Percentiles rank a stretch among this genome's conserved stretches.
phyloP scores from a whole-genome alignment of 2,329 filamentous ascomycete genomes.

The Aureobasidium vineae region DNA sequence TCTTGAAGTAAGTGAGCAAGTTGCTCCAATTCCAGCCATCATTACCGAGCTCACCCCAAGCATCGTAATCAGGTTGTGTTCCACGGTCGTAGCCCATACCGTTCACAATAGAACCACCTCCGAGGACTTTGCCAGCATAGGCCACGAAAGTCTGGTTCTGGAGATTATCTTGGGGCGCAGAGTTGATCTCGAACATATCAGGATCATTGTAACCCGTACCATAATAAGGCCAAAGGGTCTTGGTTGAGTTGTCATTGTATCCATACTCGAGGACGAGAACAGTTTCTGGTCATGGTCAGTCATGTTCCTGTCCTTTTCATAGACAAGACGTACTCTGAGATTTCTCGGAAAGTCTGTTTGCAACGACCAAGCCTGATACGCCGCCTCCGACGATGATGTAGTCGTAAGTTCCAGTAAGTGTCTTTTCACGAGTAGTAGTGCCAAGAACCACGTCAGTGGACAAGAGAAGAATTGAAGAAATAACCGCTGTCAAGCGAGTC shows the following conservation, averaged over 20 bases:
- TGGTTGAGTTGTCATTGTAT: slow-evolving; percentile 26
- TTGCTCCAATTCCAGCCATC: slow-evolving; percentile 18
- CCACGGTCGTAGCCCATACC: slow-evolving; percentile 27
- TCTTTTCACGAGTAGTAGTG: slow-evolving; percentile 8
- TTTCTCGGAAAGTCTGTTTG: slow-evolving; percentile 37
- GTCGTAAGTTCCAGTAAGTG: slow-evolving; percentile 34
- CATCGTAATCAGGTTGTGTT: slow-evolving; percentile 19
- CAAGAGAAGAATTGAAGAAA: neutral
- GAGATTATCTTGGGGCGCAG: neutral
- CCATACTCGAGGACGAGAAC: slow-evolving; percentile 29
- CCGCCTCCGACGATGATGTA: slow-evolving; percentile 45
- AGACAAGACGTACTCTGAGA: slow-evolving; percentile 28
- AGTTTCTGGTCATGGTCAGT: slow-evolving; percentile 25
- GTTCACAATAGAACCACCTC: slow-evolving; percentile 21
- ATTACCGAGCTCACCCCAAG: slow-evolving; percentile 21
- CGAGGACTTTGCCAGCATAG: slow-evolving; percentile 7
- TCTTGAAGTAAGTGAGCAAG: slow-evolving; percentile 31
- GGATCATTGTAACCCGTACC: slow-evolving; percentile 25
- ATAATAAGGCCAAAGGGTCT: slow-evolving; percentile 26
- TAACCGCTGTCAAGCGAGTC: slow-evolving; percentile 1
- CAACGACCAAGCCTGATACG: slow-evolving; percentile 41
- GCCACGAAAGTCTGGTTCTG: slow-evolving; percentile 13
- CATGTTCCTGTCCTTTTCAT: neutral
- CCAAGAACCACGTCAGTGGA: neutral
- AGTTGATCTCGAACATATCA: slow-evolving; percentile 25